phyloP scores from a whole-genome alignment of 192 early-diverging fungal genomes.

The Anaeromyces robustus region DNA sequence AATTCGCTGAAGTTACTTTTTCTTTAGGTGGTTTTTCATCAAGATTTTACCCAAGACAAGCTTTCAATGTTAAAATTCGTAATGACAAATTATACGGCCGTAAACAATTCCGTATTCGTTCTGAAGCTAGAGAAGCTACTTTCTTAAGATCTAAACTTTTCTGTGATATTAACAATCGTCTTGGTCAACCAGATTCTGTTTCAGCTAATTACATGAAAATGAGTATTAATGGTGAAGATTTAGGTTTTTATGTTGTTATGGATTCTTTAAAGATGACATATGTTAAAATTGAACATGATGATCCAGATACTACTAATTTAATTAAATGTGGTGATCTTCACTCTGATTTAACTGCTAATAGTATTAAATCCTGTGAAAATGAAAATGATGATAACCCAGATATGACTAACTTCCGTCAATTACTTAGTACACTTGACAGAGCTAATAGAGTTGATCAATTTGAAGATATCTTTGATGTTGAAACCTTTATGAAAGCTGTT shows the following conservation, averaged over 20 bases:
- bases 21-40: not conserved
- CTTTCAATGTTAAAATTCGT: not conserved
- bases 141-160: not conserved
- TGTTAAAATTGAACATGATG: not conserved
- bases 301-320: not conserved
- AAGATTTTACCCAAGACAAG: not conserved
- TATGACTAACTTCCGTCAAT: not conserved
- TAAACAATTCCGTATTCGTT: not conserved
- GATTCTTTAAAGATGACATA: not conserved
- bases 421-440: not conserved
- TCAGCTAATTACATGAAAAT: not conserved
- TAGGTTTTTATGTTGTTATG: not conserved
- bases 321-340: not conserved
- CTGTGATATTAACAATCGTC: not conserved
- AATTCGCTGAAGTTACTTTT: not conserved
- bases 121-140: not conserved
- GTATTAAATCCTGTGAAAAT: not conserved
- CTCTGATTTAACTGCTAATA: not conserved
- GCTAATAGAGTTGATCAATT: not conserved
- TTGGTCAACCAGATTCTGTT: not conserved
- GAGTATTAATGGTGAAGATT: not conserved
- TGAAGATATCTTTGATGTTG: not conserved
- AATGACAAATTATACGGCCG: not conserved
- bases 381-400: not conserved
- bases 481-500: not conserved